Evolutionary conservation across 176 grass and related monocot species (phyloP), one percentile per base, ranked within the genome.

Genomic region (Carex pumila): DNA sequence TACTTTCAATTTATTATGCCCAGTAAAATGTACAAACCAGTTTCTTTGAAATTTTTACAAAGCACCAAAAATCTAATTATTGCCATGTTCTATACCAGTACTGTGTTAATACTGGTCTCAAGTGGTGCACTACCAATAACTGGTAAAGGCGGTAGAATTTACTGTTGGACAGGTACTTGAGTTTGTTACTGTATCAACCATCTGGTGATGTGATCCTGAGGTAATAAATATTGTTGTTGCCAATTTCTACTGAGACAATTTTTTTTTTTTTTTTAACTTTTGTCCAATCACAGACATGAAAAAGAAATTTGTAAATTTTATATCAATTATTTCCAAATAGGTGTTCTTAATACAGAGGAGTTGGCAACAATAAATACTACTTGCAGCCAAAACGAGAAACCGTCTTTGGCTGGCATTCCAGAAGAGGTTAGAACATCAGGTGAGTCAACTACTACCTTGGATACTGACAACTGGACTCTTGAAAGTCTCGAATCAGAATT

Each of bases 301-400:
- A 78, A 71, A 71, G 10, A 45, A 71, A 15, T 39, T 71, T 14
- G 36, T 17, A 71, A 29, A 15, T 25, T 15, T 57, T 34, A 57
- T 32, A 56, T 78, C 49, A 34, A 34, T 10, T 32, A 32, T 78
- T 77, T 84, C 10, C 55, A 49, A 34, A 60, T 79, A 95, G 93
- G 96, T 82, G 93, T 99, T 59, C 85, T 99, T 2, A 91, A 99
- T 56, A 83, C 87, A 0, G 93, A 99, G 41, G 91, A 99, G 55
- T 52, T 99, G 87, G 82, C 87, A 61, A 88, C 86, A 18, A 87
- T 95, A 15, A 99, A 92, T 64, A 92, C 88, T 79, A 93, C 86
- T 5, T 95, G 92, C 53, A 75, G 71, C 41, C 91, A 85, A 81
- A 63, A 83, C 0, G 88, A 90, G 70, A 74, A 74, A 55, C 83